Percentiles rank a stretch among this genome's conserved stretches.
These are phyloP conservation scores for Coleophoma eucalyptorum DNA, from an alignment of 2,329 filamentous ascomycete species.

Conservation along the genomic window DNA sequence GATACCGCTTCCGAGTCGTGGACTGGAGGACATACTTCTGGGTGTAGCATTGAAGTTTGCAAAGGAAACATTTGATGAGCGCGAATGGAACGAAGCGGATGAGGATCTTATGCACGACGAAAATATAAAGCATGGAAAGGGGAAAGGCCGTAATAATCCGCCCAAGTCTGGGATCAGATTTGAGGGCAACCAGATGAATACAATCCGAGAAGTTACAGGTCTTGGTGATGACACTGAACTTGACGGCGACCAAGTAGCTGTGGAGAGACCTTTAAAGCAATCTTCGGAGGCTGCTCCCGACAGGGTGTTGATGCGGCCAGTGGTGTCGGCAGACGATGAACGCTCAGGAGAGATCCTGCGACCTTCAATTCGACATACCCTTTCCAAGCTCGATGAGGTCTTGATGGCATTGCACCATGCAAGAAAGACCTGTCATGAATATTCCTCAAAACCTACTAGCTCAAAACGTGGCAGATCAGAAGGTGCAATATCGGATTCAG, in stretches of 20 bases:
- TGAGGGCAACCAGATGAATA: no score
- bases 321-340: slow-evolving; percentile 68
- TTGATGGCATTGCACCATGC: slow-evolving; percentile 68
- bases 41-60: slow-evolving; percentile 64
- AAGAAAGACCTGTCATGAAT: slow-evolving; percentile 46
- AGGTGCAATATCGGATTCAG: slow-evolving; percentile 5
- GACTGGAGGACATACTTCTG: slow-evolving; percentile 67
- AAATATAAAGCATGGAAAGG: background rate
- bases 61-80: slow-evolving; percentile 56
- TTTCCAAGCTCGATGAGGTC: slow-evolving; percentile 65
- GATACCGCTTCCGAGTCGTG: slow-evolving; percentile 47
- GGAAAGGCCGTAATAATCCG: background rate
- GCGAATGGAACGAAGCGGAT: slow-evolving; percentile 28
- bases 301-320: slow-evolving; percentile 32
- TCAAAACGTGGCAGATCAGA: slow-evolving; percentile 27
- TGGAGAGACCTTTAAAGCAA: slow-evolving; percentile 8
- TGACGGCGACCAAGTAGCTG: background rate
- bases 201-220: background rate
- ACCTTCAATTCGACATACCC: slow-evolving; percentile 66
- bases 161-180: no score
- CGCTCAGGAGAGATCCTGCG: slow-evolving; percentile 59
- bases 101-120: background rate
- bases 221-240: no score
- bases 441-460: slow-evolving; percentile 7
- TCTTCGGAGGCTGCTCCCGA: slow-evolving; percentile 1